phyloP scores from a whole-genome alignment of 371 early-diverging fungal species.

The Mortierella polycephala region DNA sequence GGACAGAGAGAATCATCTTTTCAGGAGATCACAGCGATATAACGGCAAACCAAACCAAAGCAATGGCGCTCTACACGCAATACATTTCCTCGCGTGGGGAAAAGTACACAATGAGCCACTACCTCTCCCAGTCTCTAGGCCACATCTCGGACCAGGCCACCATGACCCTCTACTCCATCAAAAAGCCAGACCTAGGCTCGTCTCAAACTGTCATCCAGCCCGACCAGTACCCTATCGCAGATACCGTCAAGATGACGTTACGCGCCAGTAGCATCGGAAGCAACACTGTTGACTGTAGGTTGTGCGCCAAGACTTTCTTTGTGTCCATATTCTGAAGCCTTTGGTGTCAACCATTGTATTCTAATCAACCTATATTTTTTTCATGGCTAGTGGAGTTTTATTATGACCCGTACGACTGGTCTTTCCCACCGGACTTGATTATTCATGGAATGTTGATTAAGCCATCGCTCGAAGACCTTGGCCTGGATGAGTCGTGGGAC shows the following conservation, averaged over 20 bases:
- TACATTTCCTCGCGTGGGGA: constrained; percentile 12
- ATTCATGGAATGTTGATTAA: constrained; percentile 19
- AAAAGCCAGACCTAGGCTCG: constrained; percentile 27
- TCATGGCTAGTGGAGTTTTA: constrained; percentile 33
- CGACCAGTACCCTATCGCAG: constrained; percentile 35
- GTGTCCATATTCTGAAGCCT: not conserved
- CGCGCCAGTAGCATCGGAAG: constrained; percentile 44
- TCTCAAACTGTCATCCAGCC: constrained; percentile 44
- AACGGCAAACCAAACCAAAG: no score
- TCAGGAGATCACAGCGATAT: no score
- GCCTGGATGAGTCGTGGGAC: constrained; percentile 46
- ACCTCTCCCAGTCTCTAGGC: constrained; percentile 28
- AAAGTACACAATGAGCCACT: constrained; percentile 12
- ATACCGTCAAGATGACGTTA: constrained; percentile 34
- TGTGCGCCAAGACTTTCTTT: not conserved
- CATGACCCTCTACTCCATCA: constrained; percentile 47
- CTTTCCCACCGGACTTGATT: constrained; percentile 51
- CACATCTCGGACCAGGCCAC: constrained; percentile 30
- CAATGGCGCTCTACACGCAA: constrained; percentile 37
- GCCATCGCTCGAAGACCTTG: constrained; percentile 37
- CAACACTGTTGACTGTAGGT: constrained; percentile 39
- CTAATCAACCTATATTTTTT: not conserved
- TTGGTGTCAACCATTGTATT: not conserved
- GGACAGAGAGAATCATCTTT: no score
- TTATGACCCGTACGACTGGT: constrained; percentile 51